A percentile compares a stretch with the other conserved stretches of the same genome.
Evolutionary conservation across 768 basidiomycete species (phyloP).

Genomic region (Mycena maculata): DNA sequence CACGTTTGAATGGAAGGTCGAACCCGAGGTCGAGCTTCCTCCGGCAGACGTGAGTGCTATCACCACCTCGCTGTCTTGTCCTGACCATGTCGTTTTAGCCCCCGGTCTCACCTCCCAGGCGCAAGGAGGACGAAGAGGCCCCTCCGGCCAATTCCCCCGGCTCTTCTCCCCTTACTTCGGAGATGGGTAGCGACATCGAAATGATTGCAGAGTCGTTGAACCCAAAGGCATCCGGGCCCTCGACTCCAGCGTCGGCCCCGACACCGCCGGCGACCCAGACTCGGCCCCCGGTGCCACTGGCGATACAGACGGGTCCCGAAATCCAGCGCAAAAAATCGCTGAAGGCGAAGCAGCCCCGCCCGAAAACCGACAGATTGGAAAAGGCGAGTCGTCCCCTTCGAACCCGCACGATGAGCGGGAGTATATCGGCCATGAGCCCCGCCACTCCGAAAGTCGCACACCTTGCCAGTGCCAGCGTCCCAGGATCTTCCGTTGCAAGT

Average conservation of each 20-base stretch:
- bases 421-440: conserved; percentile 24
- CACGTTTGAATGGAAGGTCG: conserved; percentile 22
- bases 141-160: conserved; percentile 18
- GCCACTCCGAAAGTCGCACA: conserved; percentile 26
- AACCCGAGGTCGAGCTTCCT: conserved; percentile 19
- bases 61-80: neutral
- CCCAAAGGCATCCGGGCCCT: conserved; percentile 20
- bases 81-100: neutral
- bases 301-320: conserved; percentile 26
- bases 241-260: conserved; percentile 16
- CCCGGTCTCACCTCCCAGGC: conserved; percentile 9
- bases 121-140: conserved; percentile 7
- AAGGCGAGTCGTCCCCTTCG: conserved; percentile 23
- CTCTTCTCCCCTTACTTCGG: conserved; percentile 33
- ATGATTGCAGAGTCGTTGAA: conserved; percentile 29
- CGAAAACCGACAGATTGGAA: conserved; percentile 16
- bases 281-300: conserved; percentile 5
- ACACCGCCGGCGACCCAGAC: neutral
- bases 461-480: neutral
- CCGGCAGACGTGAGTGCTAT: conserved; percentile 10
- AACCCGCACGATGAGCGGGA: conserved; percentile 31
- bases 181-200: conserved; percentile 30
- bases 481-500: conserved; percentile 18
- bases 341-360: conserved; percentile 22
- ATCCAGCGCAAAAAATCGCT: conserved; percentile 24